Base-by-base conservation (phyloP, 140 eudicot genomes). In the Senecio squalidus region DNA sequence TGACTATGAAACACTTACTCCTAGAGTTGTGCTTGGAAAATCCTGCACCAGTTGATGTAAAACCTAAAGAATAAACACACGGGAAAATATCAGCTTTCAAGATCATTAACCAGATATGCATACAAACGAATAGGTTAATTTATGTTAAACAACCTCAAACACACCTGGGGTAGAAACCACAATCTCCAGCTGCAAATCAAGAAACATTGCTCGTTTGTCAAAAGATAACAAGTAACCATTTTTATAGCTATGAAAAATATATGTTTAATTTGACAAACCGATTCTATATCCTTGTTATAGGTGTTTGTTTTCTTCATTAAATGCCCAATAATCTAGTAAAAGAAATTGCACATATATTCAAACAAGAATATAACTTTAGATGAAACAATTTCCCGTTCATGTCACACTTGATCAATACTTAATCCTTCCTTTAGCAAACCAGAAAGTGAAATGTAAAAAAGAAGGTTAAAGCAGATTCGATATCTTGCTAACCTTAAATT, bases 111-210 rank as follows among this genome's bases (percentile, higher is more conserved):
- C 3, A 57, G 18, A 13, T 24, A 45, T 21, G 28, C 21, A 30
- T 23, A 27, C 20, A 6, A 33, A 22, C 11, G 38, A 9, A 15
- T 62, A 18, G 20, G 28, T 13, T 33, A 57, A 7, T 1, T 39
- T 2, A 16, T 15, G 51, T 28, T 64, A 26, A 73, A 64, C 70
- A 76, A 91, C 98, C 96, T 83, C 84, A 72, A 86, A 75, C 43
- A 91, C 95, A 83, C 92, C 89, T 60, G 98, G 95, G 27, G 88
- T 86, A 2, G 98, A 84, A 64, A 78, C 69, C 52, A 84, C 90
- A 56, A 91, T 72, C 77, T 91, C 98, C 77, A 86, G 76, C 94
- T 90, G 84, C 77, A 72, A 66, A 28, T 24, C 6, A 24, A 16
- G 33, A 72, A 31, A 60, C 48, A 67, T 38, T 34, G 41, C 10